Base-by-base conservation (phyloP, 2,329 filamentous ascomycete species). In the Xylariaceae sp. region DNA sequence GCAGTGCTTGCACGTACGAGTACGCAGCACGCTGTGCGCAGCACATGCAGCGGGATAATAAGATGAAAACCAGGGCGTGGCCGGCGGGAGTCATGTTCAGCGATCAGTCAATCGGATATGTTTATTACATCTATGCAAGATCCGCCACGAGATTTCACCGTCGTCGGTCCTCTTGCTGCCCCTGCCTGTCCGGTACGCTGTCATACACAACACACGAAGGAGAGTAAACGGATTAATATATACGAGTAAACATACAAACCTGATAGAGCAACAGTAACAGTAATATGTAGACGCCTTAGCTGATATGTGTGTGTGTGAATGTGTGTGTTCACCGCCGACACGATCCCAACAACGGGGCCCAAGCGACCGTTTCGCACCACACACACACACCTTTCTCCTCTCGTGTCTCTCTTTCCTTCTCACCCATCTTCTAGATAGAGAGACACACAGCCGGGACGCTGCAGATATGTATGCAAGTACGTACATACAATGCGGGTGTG, bases 281-380 rank as follows among this genome's bases (percentile, higher is more conserved):
- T 30, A 30, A 30, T 30, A 30, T 30, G 23, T 30, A 30, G 23
- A 4, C 23, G 1, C 23, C 23, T 30, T 30, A 30, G 23, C 23
- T 30, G 23, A 30, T 30, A 5, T 30, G 4, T 30, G 4, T 30
- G 23, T 30, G 23, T 30, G 23, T 30, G 23, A 5, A 30, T 30
- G 23, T 30, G 23, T 13, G 37, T 42, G 13, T 49, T 63, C 58
- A 61, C 59, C 54, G 59, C 61, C 48, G 51, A 53, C 54, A 55
- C 48, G 45, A 18, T 42, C 2, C 37, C 37, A 59, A 45, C 52
- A n/a, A 60, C 59, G 52, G 55, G 57, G 55, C 62, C 37, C 57
- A 57, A 62, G 57, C 51, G 54, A 62, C 57, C 60, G 62, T 62
- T 63, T 63, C 39, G 44, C 61, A 42, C 53, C 55, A 62, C n/a